phyloP scores from a whole-genome alignment of 768 basidiomycete species.

The Rhizopogon rudus region DNA sequence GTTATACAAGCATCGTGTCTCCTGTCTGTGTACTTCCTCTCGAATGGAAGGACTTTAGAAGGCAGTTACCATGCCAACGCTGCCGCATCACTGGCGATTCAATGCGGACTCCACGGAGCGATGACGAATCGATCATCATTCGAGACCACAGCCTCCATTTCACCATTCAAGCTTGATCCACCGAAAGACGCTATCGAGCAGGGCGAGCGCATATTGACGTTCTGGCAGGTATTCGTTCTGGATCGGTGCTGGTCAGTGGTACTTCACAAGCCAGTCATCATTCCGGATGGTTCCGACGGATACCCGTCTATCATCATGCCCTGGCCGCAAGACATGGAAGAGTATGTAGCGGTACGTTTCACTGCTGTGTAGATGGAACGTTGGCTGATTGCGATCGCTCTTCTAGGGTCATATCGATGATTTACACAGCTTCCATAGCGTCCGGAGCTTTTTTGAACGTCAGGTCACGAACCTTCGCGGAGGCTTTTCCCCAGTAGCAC shows the following conservation, averaged over 20 bases:
- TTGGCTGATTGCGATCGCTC: conserved; percentile 11
- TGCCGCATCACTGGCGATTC: conserved; percentile 67
- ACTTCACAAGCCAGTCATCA: conserved; percentile 59
- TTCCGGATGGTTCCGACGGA: conserved; percentile 58
- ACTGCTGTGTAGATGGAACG: conserved; percentile 1
- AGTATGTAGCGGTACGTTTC: conserved; percentile 61
- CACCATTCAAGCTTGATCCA: conserved; percentile 47
- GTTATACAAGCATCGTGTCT: conserved; percentile 75
- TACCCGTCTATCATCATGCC: conserved; percentile 62
- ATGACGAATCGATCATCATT: conserved; percentile 28
- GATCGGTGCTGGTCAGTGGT: conserved; percentile 80
- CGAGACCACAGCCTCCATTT: conserved; percentile 30
- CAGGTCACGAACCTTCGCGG: conserved; percentile 42
- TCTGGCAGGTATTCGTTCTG: conserved; percentile 81
- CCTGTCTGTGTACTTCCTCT: conserved; percentile 69
- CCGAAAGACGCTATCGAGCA: conserved; percentile 55
- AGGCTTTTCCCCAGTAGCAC: conserved; percentile 58
- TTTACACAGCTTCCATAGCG: conserved; percentile 49
- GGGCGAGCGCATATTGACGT: conserved; percentile 68
- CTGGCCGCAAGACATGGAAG: conserved; percentile 71
- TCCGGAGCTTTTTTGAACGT: conserved; percentile 58
- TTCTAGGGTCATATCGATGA: conserved; percentile 54
- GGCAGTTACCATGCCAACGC: conserved; percentile 75
- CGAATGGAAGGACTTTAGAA: conserved; percentile 73
- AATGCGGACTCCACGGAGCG: conserved; percentile 61